These are phyloP conservation scores for Priceomyces carsonii DNA, from an alignment of 805 yeast genomes.

Conservation along the genomic window DNA sequence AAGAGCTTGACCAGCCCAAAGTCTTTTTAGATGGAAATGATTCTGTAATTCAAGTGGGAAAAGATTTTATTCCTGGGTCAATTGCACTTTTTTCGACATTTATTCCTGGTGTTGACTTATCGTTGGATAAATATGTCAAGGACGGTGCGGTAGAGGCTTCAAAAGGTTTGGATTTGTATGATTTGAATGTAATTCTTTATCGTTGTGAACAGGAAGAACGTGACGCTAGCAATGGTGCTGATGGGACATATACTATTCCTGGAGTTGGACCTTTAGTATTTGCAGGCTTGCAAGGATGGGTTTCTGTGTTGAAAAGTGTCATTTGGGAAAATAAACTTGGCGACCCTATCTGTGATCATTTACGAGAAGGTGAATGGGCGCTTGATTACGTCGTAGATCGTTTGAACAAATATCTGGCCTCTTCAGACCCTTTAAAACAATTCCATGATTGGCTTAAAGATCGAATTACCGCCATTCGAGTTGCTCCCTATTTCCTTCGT, in stretches of 20 bases:
- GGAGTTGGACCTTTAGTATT: conserved; percentile 70
- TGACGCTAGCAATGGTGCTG: conserved; percentile 69
- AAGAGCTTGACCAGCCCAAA: conserved; percentile 50
- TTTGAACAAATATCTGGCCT: conserved; percentile 51
- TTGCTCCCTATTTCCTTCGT: conserved; percentile 73
- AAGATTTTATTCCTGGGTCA: conserved; percentile 81
- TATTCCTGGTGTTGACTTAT: conserved; percentile 63
- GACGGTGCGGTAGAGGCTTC: conserved; percentile 80
- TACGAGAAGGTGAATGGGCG: conserved; percentile 89
- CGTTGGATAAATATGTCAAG: conserved; percentile 66
- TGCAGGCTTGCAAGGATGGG: conserved; percentile 95
- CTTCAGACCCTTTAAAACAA: conserved; percentile 48
- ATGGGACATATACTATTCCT: conserved; percentile 78
- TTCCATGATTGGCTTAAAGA: conserved; percentile 69
- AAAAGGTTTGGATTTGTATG: conserved; percentile 56
- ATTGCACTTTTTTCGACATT: conserved; percentile 79
- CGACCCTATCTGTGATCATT: conserved; percentile 78
- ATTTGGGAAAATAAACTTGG: conserved; percentile 75
- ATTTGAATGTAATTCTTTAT: conserved; percentile 74
- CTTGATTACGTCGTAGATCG: conserved; percentile 71
- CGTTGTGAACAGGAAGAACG: conserved; percentile 86
- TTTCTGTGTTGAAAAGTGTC: conserved; percentile 60
- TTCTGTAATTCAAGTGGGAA: conserved; percentile 59
- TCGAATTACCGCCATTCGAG: conserved; percentile 61
- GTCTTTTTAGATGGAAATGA: conserved; percentile 47